Percentiles rank a stretch among this genome's conserved stretches.
Evolutionary conservation across 2,329 filamentous ascomycete genomes (phyloP).

Genomic region (Claviceps sp.): DNA sequence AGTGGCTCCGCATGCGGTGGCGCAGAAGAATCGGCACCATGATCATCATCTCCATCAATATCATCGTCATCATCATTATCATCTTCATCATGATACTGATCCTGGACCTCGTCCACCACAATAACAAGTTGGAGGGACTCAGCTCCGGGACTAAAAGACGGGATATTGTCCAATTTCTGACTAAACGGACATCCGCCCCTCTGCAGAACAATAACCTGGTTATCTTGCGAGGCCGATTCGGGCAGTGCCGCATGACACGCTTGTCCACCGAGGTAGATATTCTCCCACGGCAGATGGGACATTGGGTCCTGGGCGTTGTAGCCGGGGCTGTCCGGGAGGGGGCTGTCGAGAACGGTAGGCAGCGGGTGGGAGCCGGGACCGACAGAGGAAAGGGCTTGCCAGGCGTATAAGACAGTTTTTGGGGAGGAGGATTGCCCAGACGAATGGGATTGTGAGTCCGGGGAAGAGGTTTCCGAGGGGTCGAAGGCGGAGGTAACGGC

Average conservation of each 20-base stretch:
- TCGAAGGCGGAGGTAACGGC: conserved; percentile 33
- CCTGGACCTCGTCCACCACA: conserved; percentile 39
- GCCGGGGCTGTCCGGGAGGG: conserved; percentile 27
- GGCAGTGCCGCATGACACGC: conserved; percentile 49
- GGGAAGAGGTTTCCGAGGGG: conserved; percentile 16
- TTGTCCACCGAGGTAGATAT: conserved; percentile 56
- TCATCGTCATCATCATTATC: too few relatives aligned
- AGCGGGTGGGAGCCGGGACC: conserved; percentile 53
- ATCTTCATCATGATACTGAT: too few relatives aligned
- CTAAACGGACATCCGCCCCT: conserved; percentile 78
- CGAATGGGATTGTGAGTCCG: conserved; percentile 18
- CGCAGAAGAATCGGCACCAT: conserved; percentile 6
- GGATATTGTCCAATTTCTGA: conserved; percentile 74
- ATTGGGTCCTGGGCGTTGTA: conserved; percentile 24
- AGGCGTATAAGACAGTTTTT: conserved; percentile 31
- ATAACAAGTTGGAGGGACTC: conserved; percentile 66
- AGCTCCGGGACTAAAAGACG: conserved; percentile 51
- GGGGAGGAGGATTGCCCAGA: background rate
- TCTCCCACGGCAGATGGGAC: conserved; percentile 50
- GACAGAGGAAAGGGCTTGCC: conserved; percentile 39
- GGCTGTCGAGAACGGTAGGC: conserved; percentile 48
- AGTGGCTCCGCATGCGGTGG: conserved; percentile 15
- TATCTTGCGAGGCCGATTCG: conserved; percentile 34
- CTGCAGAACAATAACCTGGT: conserved; percentile 71
- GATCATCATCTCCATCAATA: conserved; percentile 7